Conservation (phyloP, 78 protist genomes). For the Neovahlkampfia damariscottae region DNA sequence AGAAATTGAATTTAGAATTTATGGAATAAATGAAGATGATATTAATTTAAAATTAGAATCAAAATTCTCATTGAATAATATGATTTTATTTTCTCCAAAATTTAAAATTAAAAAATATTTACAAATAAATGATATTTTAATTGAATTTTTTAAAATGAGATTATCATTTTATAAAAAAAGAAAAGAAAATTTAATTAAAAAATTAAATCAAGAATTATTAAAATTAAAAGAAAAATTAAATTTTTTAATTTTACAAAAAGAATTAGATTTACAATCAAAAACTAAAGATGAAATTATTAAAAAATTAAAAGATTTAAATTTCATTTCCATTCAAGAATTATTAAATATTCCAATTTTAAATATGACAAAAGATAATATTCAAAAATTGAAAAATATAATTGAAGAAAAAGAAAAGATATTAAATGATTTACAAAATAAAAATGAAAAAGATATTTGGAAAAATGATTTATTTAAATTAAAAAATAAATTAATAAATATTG, state of each 20-base stretch:
- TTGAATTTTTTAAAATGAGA: background rate
- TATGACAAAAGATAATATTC: background rate
- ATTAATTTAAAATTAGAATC: background rate
- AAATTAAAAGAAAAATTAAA: background rate
- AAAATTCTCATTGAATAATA: background rate
- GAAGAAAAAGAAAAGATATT: background rate
- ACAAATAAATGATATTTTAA: slow-evolving; percentile 1
- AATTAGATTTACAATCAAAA: background rate
- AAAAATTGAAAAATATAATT: background rate
- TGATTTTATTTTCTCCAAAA: background rate
- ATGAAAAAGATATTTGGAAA: background rate
- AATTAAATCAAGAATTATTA: background rate
- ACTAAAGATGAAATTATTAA: background rate
- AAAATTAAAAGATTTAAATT: no score
- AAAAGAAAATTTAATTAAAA: background rate
- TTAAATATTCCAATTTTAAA: background rate
- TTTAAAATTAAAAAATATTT: no score
- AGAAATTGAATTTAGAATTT: slow-evolving; percentile 20
- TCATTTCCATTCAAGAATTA: background rate
- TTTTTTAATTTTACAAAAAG: background rate
- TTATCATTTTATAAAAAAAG: background rate
- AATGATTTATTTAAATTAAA: background rate
- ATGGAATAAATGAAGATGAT: background rate
- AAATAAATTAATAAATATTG: background rate
- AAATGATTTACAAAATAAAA: background rate